A percentile compares a stretch with the other conserved stretches of the same genome.
phyloP scores from a whole-genome alignment of 768 basidiomycete species.

The Lepiota subincarnata region DNA sequence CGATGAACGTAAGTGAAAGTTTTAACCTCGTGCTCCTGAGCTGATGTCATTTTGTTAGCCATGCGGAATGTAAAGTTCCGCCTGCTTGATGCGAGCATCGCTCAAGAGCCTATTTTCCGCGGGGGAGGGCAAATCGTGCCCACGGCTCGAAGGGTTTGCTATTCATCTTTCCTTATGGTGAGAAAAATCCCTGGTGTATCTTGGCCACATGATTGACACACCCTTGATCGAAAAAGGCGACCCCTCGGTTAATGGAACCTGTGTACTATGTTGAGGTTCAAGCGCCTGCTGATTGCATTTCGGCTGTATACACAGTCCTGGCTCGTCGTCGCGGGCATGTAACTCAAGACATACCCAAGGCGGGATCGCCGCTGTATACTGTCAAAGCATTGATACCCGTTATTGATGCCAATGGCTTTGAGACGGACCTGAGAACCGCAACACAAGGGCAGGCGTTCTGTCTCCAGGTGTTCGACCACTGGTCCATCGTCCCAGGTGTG shows the following conservation, averaged over 20 bases:
- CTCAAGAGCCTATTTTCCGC: slow-evolving; percentile 95
- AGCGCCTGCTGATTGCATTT: slow-evolving; percentile 97
- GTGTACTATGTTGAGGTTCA: slow-evolving; percentile 99
- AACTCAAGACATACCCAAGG: slow-evolving; percentile 96
- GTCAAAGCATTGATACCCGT: slow-evolving; percentile 98
- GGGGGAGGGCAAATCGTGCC: slow-evolving; percentile 99
- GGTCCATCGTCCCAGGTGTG: slow-evolving; percentile 96
- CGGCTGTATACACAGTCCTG: slow-evolving; percentile 96
- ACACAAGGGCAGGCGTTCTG: slow-evolving; percentile 99
- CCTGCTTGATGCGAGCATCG: slow-evolving; percentile 85
- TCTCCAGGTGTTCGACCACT: slow-evolving; percentile 95
- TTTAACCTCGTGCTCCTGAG: neutral
- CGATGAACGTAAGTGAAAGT: slow-evolving; percentile 84
- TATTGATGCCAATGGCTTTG: slow-evolving; percentile 98
- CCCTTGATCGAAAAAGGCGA: slow-evolving; percentile 52
- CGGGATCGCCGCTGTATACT: slow-evolving; percentile 95
- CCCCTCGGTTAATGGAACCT: slow-evolving; percentile 93
- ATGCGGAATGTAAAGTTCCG: slow-evolving; percentile 99
- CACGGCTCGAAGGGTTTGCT: slow-evolving; percentile 97
- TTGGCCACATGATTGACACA: slow-evolving; percentile 7
- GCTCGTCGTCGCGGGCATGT: slow-evolving; percentile 99
- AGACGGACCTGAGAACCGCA: slow-evolving; percentile 94
- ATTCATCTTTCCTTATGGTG: slow-evolving; percentile 98
- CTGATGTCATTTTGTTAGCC: slow-evolving; percentile 43
- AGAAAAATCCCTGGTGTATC: slow-evolving; percentile 23